A percentile compares a stretch with the other conserved stretches of the same genome.
These are phyloP conservation scores for Daldinia bambusicola DNA, from an alignment of 495 filamentous ascomycete genomes.

Conservation along the genomic window DNA sequence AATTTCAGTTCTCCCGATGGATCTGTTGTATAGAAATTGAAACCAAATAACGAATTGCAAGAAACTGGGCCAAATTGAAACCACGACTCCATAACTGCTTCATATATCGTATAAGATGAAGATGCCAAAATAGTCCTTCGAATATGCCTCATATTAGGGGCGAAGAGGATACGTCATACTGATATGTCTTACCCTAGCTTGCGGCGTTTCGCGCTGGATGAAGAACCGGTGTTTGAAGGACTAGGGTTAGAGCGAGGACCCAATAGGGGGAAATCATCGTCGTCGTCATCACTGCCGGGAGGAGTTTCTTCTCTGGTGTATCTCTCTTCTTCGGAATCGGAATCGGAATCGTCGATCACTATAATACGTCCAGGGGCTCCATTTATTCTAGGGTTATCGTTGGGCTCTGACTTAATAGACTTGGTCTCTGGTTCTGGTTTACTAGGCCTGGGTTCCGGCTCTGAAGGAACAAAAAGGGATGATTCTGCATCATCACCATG, in stretches of 20 bases:
- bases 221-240: background rate
- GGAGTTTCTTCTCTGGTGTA: slow-evolving; percentile 14
- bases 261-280: background rate
- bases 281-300: slow-evolving; percentile 10
- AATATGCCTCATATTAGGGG: background rate
- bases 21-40: too few relatives aligned
- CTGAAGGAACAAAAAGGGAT: background rate
- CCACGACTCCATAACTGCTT: background rate
- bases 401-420: slow-evolving; percentile 1
- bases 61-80: background rate
- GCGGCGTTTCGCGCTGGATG: slow-evolving; percentile 19
- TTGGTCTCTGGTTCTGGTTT: background rate
- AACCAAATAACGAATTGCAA: too few relatives aligned
- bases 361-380: background rate
- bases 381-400: background rate
- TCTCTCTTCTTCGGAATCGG: background rate
- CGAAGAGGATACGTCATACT: background rate
- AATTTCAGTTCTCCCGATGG: too few relatives aligned
- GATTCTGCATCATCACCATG: background rate
- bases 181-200: background rate
- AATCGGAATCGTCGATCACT: background rate
- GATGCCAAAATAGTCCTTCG: background rate
- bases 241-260: too few relatives aligned
- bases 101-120: background rate
- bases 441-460: background rate